phyloP scores from a whole-genome alignment of 1,284 basidiomycete species.

The Trichosporon asahii region DNA sequence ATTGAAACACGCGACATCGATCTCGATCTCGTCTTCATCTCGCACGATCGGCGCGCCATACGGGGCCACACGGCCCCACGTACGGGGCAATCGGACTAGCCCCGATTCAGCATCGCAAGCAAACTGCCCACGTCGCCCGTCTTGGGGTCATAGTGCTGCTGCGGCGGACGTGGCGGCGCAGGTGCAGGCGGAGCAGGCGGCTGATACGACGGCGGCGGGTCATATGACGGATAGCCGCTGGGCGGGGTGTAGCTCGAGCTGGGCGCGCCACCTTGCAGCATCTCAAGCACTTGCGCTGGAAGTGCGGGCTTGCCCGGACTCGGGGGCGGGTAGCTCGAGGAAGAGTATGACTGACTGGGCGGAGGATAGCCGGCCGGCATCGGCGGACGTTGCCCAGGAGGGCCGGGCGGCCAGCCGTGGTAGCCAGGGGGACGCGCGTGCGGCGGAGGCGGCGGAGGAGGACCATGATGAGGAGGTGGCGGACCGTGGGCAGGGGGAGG shows the following conservation, averaged over 20 bases:
- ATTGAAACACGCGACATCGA: no score
- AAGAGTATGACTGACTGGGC: slow-evolving; percentile 15
- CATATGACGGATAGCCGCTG: slow-evolving; percentile 11
- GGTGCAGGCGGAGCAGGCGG: no score
- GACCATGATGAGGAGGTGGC: background rate
- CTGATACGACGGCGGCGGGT: background rate
- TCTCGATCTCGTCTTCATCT: no score
- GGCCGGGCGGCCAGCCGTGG: slow-evolving; percentile 8
- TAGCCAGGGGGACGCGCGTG: background rate
- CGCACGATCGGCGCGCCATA: no score
- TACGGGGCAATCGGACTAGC: background rate
- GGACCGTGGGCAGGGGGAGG: slow-evolving; percentile 1
- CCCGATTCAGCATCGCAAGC: slow-evolving; percentile 34
- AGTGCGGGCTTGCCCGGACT: slow-evolving; percentile 50
- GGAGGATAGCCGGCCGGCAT: slow-evolving; percentile 18
- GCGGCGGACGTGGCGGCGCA: background rate
- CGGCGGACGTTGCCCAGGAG: slow-evolving; percentile 13
- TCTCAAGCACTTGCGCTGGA: slow-evolving; percentile 63
- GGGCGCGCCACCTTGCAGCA: slow-evolving; percentile 54
- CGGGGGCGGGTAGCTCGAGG: slow-evolving; percentile 12
- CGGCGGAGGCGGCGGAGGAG: background rate
- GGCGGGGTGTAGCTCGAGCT: slow-evolving; percentile 2
- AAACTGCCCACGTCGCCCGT: slow-evolving; percentile 31
- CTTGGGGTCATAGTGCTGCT: slow-evolving; percentile 22
- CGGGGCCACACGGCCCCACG: no score